Conservation (phyloP, 441 rosid genomes). For the Melastoma candidum region DNA sequence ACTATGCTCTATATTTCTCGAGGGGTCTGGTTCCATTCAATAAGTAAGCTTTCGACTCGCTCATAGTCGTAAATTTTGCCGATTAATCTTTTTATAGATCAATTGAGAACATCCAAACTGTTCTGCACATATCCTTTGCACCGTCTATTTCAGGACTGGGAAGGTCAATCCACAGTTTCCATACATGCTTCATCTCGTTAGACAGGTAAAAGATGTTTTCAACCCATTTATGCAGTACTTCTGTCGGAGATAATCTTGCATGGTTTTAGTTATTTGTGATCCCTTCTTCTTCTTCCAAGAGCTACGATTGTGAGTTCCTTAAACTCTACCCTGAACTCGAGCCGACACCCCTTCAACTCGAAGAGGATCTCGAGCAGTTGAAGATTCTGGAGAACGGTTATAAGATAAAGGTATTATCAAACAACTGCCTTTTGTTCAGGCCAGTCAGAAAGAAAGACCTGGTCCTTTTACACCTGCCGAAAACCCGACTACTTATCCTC, state of each 20-base stretch:
- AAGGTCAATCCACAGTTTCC: slow-evolving; percentile 69
- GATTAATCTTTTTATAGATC: neutral
- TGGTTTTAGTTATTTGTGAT: neutral
- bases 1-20: slow-evolving; percentile 83
- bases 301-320: slow-evolving; percentile 77
- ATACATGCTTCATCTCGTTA: slow-evolving; percentile 87
- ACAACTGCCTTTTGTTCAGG: too few relatives aligned
- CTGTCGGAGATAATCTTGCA: neutral
- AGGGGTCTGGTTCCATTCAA: slow-evolving; percentile 88
- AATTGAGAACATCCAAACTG: neutral
- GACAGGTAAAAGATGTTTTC: slow-evolving; percentile 41
- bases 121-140: neutral
- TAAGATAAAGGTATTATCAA: slow-evolving; percentile 70
- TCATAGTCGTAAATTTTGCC: neutral
- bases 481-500: neutral
- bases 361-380: slow-evolving; percentile 94
- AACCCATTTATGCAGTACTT: too few relatives aligned
- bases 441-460: too few relatives aligned
- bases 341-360: slow-evolving; percentile 78
- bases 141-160: slow-evolving; percentile 38
- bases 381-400: slow-evolving; percentile 95
- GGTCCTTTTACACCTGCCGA: too few relatives aligned
- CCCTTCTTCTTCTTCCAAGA: slow-evolving; percentile 29
- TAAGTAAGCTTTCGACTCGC: slow-evolving; percentile 39
- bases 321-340: slow-evolving; percentile 72